Conservation (phyloP, 2,329 filamentous ascomycete species). For the Xylaria sp. region DNA sequence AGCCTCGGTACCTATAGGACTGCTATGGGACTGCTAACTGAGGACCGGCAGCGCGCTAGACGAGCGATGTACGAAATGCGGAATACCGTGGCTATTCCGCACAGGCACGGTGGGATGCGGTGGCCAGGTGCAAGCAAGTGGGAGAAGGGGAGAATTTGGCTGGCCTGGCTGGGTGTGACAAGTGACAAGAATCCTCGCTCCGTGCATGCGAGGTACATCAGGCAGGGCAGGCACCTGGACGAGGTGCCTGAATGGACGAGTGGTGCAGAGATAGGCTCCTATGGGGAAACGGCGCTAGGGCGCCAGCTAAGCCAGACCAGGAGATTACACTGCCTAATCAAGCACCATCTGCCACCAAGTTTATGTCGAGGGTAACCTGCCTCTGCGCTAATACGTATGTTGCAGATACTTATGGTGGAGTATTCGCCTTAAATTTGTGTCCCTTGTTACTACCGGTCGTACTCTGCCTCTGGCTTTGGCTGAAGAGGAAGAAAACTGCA, state of each 20-base stretch:
- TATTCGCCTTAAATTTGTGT: background rate
- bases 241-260: conserved; percentile 1
- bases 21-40: background rate
- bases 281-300: conserved; percentile 9
- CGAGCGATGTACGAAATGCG: too few species aligned
- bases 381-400: background rate
- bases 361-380: background rate
- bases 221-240: background rate
- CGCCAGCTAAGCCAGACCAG: conserved; percentile 20
- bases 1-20: background rate
- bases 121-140: conserved; percentile 2
- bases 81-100: too few species aligned
- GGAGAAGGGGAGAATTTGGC: background rate
- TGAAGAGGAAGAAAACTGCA: background rate
- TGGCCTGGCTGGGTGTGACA: background rate
- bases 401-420: background rate
- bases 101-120: background rate
- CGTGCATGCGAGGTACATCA: too few species aligned
- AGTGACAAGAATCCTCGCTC: background rate
- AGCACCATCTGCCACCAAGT: conserved; percentile 2
- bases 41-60: background rate
- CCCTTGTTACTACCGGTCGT: background rate
- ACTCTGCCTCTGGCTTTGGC: background rate
- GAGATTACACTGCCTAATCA: conserved; percentile 16
- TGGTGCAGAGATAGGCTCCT: background rate